A percentile compares a stretch with the other conserved stretches of the same genome.
Conservation (phyloP, 169 alveolate genomes). For the Cryptosporidium muris region DNA sequence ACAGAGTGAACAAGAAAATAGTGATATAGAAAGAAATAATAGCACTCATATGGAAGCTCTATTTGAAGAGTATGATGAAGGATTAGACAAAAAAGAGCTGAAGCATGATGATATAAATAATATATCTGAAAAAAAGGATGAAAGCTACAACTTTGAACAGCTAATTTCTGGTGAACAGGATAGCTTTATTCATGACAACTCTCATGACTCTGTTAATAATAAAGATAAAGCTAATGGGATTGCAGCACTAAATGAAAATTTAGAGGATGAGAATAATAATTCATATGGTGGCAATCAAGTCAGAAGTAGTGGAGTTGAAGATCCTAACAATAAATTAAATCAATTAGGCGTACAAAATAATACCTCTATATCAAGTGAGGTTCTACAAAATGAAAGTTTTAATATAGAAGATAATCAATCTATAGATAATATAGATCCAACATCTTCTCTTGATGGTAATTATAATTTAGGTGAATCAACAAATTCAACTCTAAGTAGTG, state of each 20-base stretch:
- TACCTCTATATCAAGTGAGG: no score
- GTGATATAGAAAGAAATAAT: slow-evolving; percentile 71
- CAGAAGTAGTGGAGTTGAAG: slow-evolving; percentile 71
- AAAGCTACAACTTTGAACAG: no score
- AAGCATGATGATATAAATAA: slow-evolving; percentile 64
- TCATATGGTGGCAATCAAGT: slow-evolving; percentile 74
- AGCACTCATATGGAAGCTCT: slow-evolving; percentile 73
- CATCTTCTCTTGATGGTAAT: no score
- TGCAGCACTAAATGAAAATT: slow-evolving; percentile 8
- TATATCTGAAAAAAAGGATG: no score
- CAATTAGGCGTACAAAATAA: no score
- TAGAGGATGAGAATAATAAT: slow-evolving; percentile 74
- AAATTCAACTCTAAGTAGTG: no score
- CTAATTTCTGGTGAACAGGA: neutral
- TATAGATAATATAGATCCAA: no score
- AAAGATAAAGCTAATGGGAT: slow-evolving; percentile 77
- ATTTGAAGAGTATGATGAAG: slow-evolving; percentile 73
- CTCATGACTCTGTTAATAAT: slow-evolving; percentile 52
- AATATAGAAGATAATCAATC: no score
- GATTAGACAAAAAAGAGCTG: slow-evolving; percentile 77
- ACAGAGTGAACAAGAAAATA: slow-evolving; percentile 77
- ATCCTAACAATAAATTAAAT: no score
- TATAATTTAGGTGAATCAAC: no score
- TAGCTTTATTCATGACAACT: no score
- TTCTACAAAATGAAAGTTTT: no score